Evolutionary conservation across 176 grass and related monocot genomes (phyloP).

Genomic region (Triticum urartu): DNA sequence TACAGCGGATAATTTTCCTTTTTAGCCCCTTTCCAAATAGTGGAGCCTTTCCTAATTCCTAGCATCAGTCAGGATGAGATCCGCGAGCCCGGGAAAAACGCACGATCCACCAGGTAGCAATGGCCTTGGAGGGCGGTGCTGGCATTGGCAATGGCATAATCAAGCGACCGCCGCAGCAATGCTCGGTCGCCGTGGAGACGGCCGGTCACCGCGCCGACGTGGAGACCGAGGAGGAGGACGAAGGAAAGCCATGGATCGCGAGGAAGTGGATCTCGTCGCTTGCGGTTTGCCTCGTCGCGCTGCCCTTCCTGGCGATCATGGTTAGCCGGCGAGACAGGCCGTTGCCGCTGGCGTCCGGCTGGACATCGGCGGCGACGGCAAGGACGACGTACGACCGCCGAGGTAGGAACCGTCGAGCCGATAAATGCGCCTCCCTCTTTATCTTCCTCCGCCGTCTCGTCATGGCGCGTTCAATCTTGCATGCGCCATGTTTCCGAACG

Average conservation of each 20-base stretch:
- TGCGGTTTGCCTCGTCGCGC: slow-evolving; percentile 33
- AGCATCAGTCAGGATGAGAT: slow-evolving; percentile 36
- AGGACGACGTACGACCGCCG: background rate
- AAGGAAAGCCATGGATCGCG: slow-evolving; percentile 19
- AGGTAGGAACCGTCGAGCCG: background rate
- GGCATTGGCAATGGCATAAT: slow-evolving; percentile 40
- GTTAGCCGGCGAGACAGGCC: slow-evolving; percentile 18
- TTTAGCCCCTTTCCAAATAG: slow-evolving; percentile 15
- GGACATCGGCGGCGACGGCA: background rate
- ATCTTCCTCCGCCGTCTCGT: background rate
- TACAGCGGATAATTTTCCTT: background rate
- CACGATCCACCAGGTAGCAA: slow-evolving; percentile 31
- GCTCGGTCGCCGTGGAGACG: slow-evolving; percentile 4
- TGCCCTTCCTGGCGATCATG: slow-evolving; percentile 32
- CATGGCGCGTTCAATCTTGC: background rate
- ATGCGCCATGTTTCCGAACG: background rate
- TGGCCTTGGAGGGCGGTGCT: slow-evolving; percentile 19
- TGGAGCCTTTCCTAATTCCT: background rate
- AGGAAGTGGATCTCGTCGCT: slow-evolving; percentile 26
- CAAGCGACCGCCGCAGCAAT: slow-evolving; percentile 40
- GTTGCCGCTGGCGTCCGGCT: slow-evolving; percentile 16
- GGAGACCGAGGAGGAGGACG: background rate
- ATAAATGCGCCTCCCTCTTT: background rate
- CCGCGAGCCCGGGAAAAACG: slow-evolving; percentile 36
- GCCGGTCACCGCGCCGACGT: slow-evolving; percentile 14